Percentiles rank a stretch among this genome's conserved stretches.
Conservation (phyloP, 495 filamentous ascomycete genomes). For the Penicillium pancosmium region DNA sequence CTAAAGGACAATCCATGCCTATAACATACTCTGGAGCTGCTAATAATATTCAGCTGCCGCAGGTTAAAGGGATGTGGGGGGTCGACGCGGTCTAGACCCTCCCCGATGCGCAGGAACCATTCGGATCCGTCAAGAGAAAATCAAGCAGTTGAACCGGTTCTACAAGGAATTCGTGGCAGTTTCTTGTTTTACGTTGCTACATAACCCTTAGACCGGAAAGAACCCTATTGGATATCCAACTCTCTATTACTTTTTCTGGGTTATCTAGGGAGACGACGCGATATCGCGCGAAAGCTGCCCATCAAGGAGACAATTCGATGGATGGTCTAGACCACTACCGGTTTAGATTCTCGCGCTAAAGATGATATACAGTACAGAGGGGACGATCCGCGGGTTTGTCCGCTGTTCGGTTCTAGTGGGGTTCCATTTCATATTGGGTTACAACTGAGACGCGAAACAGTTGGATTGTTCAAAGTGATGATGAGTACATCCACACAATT, state of each 20-base stretch:
- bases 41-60: background rate
- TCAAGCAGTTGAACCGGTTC: background rate
- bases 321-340: constrained; percentile 13
- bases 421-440: background rate
- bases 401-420: constrained; percentile 5
- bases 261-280: background rate
- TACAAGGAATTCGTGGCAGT: no score
- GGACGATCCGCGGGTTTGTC: constrained; percentile 9
- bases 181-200: background rate
- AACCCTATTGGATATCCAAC: background rate
- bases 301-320: background rate
- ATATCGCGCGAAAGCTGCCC: background rate
- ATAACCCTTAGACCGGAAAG: background rate
- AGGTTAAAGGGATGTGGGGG: background rate
- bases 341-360: background rate
- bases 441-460: background rate
- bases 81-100: constrained; percentile 3
- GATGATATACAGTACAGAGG: background rate
- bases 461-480: constrained; percentile 11
- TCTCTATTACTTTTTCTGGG: background rate
- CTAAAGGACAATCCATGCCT: constrained; percentile 2
- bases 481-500: constrained; percentile 11
- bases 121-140: background rate
- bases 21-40: background rate
- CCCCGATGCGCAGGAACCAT: background rate